A percentile compares a stretch with the other conserved stretches of the same genome.
phyloP scores from a whole-genome alignment of 495 filamentous ascomycete genomes.

The Polyplosphaeria fusca region DNA sequence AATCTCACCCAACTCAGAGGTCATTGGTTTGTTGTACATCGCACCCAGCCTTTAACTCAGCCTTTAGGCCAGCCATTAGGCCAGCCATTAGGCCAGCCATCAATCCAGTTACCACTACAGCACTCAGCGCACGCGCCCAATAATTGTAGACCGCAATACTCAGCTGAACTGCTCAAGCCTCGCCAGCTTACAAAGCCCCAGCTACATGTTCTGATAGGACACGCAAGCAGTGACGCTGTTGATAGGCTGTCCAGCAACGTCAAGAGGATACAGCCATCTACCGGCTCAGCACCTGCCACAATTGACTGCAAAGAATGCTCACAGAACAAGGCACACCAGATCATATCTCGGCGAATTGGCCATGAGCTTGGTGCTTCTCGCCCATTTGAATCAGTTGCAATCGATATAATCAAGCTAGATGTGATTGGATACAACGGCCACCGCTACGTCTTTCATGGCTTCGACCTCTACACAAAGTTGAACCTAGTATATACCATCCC shows the following conservation, averaged over 20 bases:
- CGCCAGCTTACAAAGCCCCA: conserved; percentile 4
- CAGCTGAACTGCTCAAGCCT: neutral
- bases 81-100: neutral
- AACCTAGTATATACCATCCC: conserved; percentile 14
- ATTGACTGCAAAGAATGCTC: conserved; percentile 14
- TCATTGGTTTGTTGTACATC: conserved; percentile 12
- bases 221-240: conserved; percentile 5
- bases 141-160: conserved; percentile 7
- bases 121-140: neutral
- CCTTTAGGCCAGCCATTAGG: neutral
- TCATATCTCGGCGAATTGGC: conserved; percentile 9
- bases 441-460: conserved; percentile 9
- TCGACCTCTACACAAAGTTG: conserved; percentile 16
- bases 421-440: conserved; percentile 11
- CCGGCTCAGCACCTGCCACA: neutral
- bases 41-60: conserved; percentile 2
- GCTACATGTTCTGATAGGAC: conserved; percentile 3
- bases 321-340: conserved; percentile 15
- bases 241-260: conserved; percentile 3
- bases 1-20: conserved; percentile 3
- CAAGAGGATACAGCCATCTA: neutral
- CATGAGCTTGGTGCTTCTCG: conserved; percentile 4
- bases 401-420: conserved; percentile 13
- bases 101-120: neutral
- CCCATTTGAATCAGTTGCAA: conserved; percentile 16